Percentiles rank a stretch among this genome's conserved stretches.
Evolutionary conservation across 805 yeast genomes (phyloP).

Genomic region (Wickerhamiella sergipiensis): DNA sequence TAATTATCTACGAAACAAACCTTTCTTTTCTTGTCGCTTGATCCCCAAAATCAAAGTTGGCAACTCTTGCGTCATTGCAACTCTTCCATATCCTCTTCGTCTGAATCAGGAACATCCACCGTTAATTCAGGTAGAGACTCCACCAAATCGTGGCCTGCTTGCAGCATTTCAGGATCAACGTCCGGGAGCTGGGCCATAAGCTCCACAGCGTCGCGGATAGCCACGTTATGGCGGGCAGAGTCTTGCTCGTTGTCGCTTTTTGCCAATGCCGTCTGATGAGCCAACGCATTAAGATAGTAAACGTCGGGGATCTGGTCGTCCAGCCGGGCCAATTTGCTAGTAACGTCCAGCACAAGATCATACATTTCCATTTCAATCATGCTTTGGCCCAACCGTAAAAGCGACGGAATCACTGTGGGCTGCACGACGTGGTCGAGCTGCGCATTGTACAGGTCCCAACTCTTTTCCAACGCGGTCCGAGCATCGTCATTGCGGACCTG

Average conservation of each 20-base stretch:
- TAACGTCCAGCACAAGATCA: slow-evolving; percentile 54
- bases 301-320: slow-evolving; percentile 77
- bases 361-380: slow-evolving; percentile 64
- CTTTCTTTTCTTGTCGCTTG: no score
- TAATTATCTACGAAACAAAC: no score
- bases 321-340: slow-evolving; percentile 53
- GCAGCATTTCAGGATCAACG: slow-evolving; percentile 44
- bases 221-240: slow-evolving; percentile 27
- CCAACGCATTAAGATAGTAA: slow-evolving; percentile 71
- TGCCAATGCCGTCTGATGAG: slow-evolving; percentile 28
- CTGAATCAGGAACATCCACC: slow-evolving; percentile 21
- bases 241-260: slow-evolving; percentile 3
- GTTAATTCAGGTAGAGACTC: slow-evolving; percentile 42
- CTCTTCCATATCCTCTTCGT: slow-evolving; percentile 6
- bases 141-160: slow-evolving; percentile 39
- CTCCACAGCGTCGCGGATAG: slow-evolving; percentile 29
- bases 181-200: slow-evolving; percentile 34
- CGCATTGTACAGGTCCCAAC: slow-evolving; percentile 61
- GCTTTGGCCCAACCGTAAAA: slow-evolving; percentile 57
- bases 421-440: slow-evolving; percentile 26
- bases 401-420: slow-evolving; percentile 44
- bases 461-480: slow-evolving; percentile 41
- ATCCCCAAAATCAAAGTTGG: no score
- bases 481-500: slow-evolving; percentile 73
- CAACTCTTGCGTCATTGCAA: no score